Evolutionary conservation across 768 basidiomycete species (phyloP).

Genomic region (Amanita molliuscula): DNA sequence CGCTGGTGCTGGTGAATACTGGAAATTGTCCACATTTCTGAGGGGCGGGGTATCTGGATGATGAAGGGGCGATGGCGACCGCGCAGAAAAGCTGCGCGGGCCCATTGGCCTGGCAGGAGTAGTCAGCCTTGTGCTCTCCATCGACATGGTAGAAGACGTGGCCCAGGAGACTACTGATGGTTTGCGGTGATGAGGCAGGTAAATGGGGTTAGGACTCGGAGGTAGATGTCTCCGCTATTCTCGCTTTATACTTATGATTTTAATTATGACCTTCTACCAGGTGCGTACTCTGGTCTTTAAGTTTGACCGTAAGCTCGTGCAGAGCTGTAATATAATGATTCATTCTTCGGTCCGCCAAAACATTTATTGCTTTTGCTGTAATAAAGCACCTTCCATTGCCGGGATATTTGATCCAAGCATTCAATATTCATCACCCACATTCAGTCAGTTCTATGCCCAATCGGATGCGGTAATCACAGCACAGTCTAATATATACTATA

Average conservation of each 20-base stretch:
- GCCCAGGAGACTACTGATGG: constrained; percentile 19
- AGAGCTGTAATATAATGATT: too few relatives aligned
- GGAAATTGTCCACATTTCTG: neutral
- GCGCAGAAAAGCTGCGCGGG: constrained; percentile 16
- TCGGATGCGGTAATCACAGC: too few relatives aligned
- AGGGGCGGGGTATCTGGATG: constrained; percentile 5
- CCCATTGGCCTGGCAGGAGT: constrained; percentile 47
- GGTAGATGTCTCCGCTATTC: neutral
- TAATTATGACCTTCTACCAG: neutral
- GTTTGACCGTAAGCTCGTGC: too few relatives aligned
- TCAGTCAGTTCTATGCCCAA: too few relatives aligned
- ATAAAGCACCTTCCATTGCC: too few relatives aligned
- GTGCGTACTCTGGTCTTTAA: too few relatives aligned
- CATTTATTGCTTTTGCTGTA: too few relatives aligned
- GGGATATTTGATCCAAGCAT: too few relatives aligned
- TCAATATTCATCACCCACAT: too few relatives aligned
- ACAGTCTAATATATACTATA: too few relatives aligned
- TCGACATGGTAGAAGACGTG: constrained; percentile 15
- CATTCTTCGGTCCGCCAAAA: too few relatives aligned
- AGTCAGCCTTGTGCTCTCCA: constrained; percentile 16
- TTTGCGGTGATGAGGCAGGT: constrained; percentile 15
- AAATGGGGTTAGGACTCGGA: constrained; percentile 14
- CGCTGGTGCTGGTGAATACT: neutral
- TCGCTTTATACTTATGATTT: neutral
- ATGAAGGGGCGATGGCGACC: neutral